Evolutionary conservation across 2,329 filamentous ascomycete genomes (phyloP).

Genomic region (Talaromyces sp.): DNA sequence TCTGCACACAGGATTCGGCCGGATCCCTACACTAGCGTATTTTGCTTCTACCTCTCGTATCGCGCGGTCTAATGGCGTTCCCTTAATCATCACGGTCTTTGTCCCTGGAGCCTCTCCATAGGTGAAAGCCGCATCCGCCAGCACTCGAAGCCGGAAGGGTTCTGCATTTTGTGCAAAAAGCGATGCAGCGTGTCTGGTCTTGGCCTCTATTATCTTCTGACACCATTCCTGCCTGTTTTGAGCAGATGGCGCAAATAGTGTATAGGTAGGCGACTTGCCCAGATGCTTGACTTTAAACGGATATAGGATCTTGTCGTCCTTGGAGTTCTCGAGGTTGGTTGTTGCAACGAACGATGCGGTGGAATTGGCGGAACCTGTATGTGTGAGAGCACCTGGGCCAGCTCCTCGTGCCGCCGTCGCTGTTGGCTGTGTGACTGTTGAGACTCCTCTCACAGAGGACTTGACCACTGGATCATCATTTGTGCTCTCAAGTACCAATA

Average conservation of each 20-base stretch:
- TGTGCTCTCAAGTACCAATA: slow-evolving; percentile 86
- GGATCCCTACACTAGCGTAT: slow-evolving; percentile 61
- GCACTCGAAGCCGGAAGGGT: slow-evolving; percentile 85
- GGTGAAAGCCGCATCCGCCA: slow-evolving; percentile 83
- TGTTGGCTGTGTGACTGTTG: slow-evolving; percentile 53
- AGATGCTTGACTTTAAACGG: slow-evolving; percentile 96
- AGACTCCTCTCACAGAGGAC: slow-evolving; percentile 68
- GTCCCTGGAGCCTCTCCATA: slow-evolving; percentile 52
- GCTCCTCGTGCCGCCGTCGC: slow-evolving; percentile 36
- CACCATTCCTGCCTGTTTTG: slow-evolving; percentile 84
- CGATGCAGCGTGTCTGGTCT: slow-evolving; percentile 86
- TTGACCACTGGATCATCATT: slow-evolving; percentile 90
- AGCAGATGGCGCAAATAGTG: slow-evolving; percentile 75
- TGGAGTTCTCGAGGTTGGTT: slow-evolving; percentile 53
- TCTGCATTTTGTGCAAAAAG: slow-evolving; percentile 91
- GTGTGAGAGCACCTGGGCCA: slow-evolving; percentile 57
- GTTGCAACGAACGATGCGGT: slow-evolving; percentile 26
- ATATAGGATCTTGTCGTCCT: slow-evolving; percentile 80
- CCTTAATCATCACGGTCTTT: slow-evolving; percentile 74
- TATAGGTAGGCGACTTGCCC: slow-evolving; percentile 82
- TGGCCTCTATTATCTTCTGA: slow-evolving; percentile 87
- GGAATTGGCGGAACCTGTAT: slow-evolving; percentile 66
- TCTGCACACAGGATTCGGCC: slow-evolving; percentile 74
- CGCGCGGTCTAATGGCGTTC: slow-evolving; percentile 86
- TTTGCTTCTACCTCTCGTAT: slow-evolving; percentile 82